These are phyloP conservation scores for Botrytis tulipae DNA, from an alignment of 2,329 filamentous ascomycete species.

Conservation along the genomic window DNA sequence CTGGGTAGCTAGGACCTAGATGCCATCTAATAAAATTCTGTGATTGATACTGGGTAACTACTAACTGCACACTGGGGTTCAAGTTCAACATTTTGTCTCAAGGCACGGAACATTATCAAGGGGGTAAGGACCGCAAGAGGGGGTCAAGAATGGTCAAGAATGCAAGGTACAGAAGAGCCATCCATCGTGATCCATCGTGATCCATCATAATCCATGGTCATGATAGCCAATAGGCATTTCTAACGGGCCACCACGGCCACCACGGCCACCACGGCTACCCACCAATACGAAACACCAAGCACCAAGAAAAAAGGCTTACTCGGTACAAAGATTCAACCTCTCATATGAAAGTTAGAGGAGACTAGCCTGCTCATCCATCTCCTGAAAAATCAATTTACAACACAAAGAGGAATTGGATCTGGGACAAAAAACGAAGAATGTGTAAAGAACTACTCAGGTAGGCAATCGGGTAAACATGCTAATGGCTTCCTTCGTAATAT, in stretches of 20 bases:
- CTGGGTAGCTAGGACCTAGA: neutral
- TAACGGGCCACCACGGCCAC: neutral
- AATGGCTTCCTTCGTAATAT: neutral
- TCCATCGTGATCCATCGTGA: too few species aligned
- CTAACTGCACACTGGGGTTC: neutral
- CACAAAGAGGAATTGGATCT: neutral
- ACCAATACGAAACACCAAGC: neutral
- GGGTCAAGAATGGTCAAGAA: constrained; percentile 13
- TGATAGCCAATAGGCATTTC: neutral
- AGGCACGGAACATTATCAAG: constrained; percentile 1
- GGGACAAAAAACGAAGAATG: neutral
- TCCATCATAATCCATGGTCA: neutral
- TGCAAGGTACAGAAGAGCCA: constrained; percentile 16
- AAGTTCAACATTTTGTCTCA: neutral
- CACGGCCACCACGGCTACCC: neutral
- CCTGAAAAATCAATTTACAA: neutral
- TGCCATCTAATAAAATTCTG: neutral
- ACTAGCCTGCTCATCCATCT: neutral
- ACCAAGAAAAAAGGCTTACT: neutral
- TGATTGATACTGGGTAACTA: neutral
- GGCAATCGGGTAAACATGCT: neutral
- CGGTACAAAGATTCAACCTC: neutral
- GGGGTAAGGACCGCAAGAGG: neutral
- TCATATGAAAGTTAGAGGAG: neutral
- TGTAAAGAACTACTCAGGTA: neutral